These are phyloP conservation scores for Botrytis deweyae DNA, from an alignment of 2,329 filamentous ascomycete genomes.

Conservation along the genomic window DNA sequence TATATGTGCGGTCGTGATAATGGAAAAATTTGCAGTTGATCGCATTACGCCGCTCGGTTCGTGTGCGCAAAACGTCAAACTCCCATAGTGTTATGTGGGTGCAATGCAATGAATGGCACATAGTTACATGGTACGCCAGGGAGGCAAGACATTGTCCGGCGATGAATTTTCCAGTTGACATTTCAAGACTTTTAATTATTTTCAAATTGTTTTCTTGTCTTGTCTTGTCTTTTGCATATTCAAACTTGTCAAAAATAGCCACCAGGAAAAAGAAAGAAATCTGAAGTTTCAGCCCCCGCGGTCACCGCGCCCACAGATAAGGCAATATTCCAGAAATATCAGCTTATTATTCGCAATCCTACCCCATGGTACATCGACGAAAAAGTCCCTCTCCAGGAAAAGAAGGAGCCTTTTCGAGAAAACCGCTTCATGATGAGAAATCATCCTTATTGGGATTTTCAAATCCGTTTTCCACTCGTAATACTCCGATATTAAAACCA, in stretches of 20 bases:
- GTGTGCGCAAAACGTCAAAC: background rate
- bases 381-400: conserved; percentile 2
- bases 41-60: background rate
- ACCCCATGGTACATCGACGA: conserved; percentile 6
- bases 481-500: background rate
- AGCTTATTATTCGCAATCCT: background rate
- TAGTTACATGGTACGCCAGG: background rate
- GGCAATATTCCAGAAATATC: conserved; percentile 7
- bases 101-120: background rate
- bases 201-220: background rate
- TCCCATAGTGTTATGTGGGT: background rate
- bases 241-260: background rate
- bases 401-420: conserved; percentile 4
- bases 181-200: background rate
- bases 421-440: background rate
- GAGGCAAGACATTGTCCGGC: background rate
- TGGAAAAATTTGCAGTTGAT: background rate
- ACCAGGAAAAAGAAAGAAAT: background rate
- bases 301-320: background rate
- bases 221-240: background rate
- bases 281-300: background rate
- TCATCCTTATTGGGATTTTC: background rate
- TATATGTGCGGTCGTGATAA: background rate
- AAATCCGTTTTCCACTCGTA: background rate
- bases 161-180: background rate